Evolutionary conservation across 495 filamentous ascomycete genomes (phyloP), one percentile per base, ranked within the genome.

Genomic region (Amniculicola lignicola): DNA sequence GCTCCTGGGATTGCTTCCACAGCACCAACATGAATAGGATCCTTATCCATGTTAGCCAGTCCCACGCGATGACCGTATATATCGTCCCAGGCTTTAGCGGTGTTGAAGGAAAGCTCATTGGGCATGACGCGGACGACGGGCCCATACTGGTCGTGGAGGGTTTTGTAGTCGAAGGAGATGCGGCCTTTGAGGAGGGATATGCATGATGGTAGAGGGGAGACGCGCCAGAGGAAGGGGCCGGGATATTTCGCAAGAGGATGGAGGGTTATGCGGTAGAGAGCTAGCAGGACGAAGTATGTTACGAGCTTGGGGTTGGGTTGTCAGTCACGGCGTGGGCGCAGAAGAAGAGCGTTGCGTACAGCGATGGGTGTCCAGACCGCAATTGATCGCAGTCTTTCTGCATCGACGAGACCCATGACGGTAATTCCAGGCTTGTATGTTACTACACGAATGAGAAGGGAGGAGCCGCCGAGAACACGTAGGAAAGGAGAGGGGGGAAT

Each of bases 241-340:
- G 59, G 59, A 19, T 42, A 63, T 27, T 53, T 57, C 6, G 51
- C 49, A 4, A 78, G 64, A 0, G 71, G 71, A 41, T 79, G 77
- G 59, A 79, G 74, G 59, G 65, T 76, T 22, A 72, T 55, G 37
- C 74, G 71, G 53, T 79, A 76, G 37, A 79, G 44, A 46, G 52
- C 18, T 3, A 37, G 12, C 18, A 46, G 7, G 19, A 59, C 16
- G 39, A 59, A 59, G 55, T 63, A 63, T 23, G 27, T 22, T 23
- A 46, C 28, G 44, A 62, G n/a, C 58, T 62, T 22, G 12, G 33
- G 29, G 14, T 7, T 14, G 19, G 16, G 22, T 28, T 48, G 29
- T 19, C 12, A 25, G 23, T 29, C 23, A 18, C 1, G 7, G 24
- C 16, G n/a, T 9, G 24, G 9, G 4, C 12, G 31, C 9, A 11